A percentile compares a stretch with the other conserved stretches of the same genome.
Evolutionary conservation across 2,329 filamentous ascomycete species (phyloP).

Genomic region (Sporothrix variecibatus): DNA sequence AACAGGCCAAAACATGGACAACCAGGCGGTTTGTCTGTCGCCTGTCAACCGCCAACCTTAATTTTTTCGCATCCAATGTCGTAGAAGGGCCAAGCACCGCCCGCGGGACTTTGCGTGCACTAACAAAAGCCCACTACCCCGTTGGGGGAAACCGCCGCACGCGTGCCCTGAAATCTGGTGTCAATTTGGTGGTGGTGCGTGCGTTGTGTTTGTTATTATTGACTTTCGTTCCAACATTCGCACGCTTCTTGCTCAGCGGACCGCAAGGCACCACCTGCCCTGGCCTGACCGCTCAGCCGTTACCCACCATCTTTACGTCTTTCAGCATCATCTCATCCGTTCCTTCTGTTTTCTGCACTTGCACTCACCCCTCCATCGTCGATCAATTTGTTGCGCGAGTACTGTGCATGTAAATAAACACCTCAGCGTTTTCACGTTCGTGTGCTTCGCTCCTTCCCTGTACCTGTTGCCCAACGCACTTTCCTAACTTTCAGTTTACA

Average conservation of each 20-base stretch:
- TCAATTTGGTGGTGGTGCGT: neutral
- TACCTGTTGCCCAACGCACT: neutral
- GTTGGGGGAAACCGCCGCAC: constrained; percentile 4
- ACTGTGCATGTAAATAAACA: neutral
- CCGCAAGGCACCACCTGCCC: neutral
- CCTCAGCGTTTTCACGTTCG: neutral
- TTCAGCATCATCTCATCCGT: neutral
- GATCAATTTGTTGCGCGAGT: neutral
- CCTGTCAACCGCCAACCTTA: neutral
- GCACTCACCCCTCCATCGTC: neutral
- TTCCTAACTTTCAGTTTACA: neutral
- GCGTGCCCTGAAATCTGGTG: neutral
- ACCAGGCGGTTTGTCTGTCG: neutral
- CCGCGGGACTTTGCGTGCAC: constrained; percentile 11
- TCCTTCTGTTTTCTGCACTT: neutral
- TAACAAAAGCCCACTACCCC: constrained; percentile 11
- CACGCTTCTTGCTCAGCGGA: neutral
- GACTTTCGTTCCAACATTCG: neutral
- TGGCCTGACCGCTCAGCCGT: neutral
- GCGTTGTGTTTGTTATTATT: neutral
- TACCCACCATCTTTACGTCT: neutral
- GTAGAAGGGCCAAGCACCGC: neutral
- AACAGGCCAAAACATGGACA: neutral
- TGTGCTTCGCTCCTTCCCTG: neutral
- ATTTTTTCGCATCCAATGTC: neutral